Evolutionary conservation across 257 asterid species (phyloP).

Genomic region (Salvia rosmarinus): DNA sequence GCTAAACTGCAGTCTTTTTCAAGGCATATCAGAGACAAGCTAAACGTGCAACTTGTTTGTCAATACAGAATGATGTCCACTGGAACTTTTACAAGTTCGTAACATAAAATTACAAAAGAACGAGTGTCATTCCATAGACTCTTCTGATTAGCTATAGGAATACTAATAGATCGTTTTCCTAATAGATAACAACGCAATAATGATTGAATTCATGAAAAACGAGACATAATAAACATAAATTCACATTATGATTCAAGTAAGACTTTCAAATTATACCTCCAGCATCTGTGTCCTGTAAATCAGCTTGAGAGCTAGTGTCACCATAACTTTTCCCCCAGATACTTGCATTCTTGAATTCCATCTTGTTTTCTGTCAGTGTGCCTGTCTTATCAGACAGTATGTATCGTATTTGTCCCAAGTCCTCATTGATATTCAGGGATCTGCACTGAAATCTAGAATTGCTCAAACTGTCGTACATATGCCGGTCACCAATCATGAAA

Average conservation of each 20-base stretch:
- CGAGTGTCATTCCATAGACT: neutral
- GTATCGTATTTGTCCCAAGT: conserved; percentile 93
- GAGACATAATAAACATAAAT: conserved; percentile 15
- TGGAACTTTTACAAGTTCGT: conserved; percentile 14
- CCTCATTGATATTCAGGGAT: conserved; percentile 97
- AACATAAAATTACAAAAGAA: conserved; percentile 3
- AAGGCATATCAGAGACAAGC: conserved; percentile 16
- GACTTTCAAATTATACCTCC: conserved; percentile 56
- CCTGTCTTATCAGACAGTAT: conserved; percentile 95
- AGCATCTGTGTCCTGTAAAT: conserved; percentile 40
- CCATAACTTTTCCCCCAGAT: conserved; percentile 80
- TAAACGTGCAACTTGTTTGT: conserved; percentile 14
- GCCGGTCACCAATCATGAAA: conserved; percentile 94
- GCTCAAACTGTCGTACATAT: conserved; percentile 74
- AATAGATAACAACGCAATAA: conserved; percentile 11
- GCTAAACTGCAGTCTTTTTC: conserved; percentile 13
- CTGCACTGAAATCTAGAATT: conserved; percentile 98
- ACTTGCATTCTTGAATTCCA: conserved; percentile 93
- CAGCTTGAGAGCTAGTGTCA: conserved; percentile 43
- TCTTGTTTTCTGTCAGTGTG: conserved; percentile 95
- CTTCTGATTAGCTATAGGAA: conserved; percentile 22
- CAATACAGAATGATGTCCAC: conserved; percentile 1
- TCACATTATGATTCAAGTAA: neutral
- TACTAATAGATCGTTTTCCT: conserved; percentile 1
- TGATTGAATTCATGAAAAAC: neutral